Evolutionary conservation across 306 rosid species (phyloP), one percentile per base, ranked within the genome.

Genomic region (Fagus sylvatica): DNA sequence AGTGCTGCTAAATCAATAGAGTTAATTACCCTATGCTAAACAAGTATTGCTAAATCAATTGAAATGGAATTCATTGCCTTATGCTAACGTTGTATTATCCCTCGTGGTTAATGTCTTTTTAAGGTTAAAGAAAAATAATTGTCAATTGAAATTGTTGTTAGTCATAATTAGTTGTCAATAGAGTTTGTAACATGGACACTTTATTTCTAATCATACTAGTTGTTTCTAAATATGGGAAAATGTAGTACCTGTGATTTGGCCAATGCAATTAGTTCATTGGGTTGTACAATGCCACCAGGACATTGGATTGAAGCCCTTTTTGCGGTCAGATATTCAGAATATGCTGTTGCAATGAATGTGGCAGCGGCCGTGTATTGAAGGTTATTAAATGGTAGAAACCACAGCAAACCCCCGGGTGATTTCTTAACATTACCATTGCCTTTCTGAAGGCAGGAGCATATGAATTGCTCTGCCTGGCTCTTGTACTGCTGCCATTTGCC

Each of bases 321-420:
- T 43, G 92, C 19, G 51, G 68, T 11, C 17, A 89, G 80, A 71
- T 88, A 89, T 0, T 81, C 42, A 48, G 90, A 84, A 73, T 89
- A 91, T 34, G 62, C 77, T 0, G 87, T 61, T 62, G 84, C 75
- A 0, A 78, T 49, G 72, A 91, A 82, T 6, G 87, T 8, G 17
- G 94, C 88, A 40, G 89, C 43, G 19, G 91, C 6, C 28, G 85
- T 88, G 40, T 89, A 89, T 76, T 91, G 91, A 16, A 78, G 78
- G 60, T 89, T 88, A 56, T 68, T n/a, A n/a, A n/a, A 86, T 3
- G 83, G 87, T 22, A 64, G 71, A 72, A 89, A 91, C 89, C 87
- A 83, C 2, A 91, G 69, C 40, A 88, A 65, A 4, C 90, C 92
- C 7, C 85, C 90, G 3, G 85, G 79, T 0, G 83, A 85, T 81